Evolutionary conservation across 768 basidiomycete genomes (phyloP).

Genomic region (Tulasnella sp.): DNA sequence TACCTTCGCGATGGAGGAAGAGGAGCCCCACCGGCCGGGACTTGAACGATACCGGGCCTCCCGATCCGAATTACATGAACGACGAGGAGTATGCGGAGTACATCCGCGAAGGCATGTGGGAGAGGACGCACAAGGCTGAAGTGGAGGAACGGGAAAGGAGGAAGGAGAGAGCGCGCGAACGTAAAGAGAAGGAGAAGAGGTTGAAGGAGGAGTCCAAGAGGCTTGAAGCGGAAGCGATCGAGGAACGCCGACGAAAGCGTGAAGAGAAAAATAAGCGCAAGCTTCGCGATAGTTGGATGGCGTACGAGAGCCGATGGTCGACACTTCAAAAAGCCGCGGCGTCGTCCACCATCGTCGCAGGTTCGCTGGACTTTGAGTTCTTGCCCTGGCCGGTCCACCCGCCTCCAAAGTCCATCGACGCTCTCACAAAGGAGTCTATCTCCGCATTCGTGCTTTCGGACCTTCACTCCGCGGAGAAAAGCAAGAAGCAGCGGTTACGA

Average conservation of each 20-base stretch:
- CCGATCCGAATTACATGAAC: constrained; percentile 53
- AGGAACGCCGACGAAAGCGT: constrained; percentile 19
- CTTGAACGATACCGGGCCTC: constrained; percentile 34
- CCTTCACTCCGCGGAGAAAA: constrained; percentile 45
- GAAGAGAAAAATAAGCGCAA: constrained; percentile 24
- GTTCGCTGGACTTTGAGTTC: constrained; percentile 46
- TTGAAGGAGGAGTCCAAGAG: constrained; percentile 22
- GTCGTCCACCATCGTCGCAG: constrained; percentile 35
- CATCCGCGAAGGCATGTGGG: constrained; percentile 83
- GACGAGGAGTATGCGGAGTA: constrained; percentile 88
- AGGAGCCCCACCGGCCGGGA: constrained; percentile 33
- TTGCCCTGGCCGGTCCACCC: constrained; percentile 59
- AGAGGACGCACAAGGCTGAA: constrained; percentile 40
- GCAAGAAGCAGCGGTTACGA: constrained; percentile 53
- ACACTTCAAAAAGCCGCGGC: constrained; percentile 36
- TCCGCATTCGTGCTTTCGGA: constrained; percentile 51
- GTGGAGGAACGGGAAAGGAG: constrained; percentile 24
- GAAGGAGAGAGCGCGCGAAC: constrained; percentile 23
- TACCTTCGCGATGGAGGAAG: constrained; percentile 67
- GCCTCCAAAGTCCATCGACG: constrained; percentile 32
- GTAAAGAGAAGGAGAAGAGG: constrained; percentile 29
- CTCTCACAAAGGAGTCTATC: constrained; percentile 44
- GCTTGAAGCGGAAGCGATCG: constrained; percentile 27
- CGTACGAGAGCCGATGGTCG: constrained; percentile 55
- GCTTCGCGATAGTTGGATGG: constrained; percentile 46